A percentile compares a stretch with the other conserved stretches of the same genome.
phyloP scores from a whole-genome alignment of 495 filamentous ascomycete genomes.

The Articulospora tetracladia region DNA sequence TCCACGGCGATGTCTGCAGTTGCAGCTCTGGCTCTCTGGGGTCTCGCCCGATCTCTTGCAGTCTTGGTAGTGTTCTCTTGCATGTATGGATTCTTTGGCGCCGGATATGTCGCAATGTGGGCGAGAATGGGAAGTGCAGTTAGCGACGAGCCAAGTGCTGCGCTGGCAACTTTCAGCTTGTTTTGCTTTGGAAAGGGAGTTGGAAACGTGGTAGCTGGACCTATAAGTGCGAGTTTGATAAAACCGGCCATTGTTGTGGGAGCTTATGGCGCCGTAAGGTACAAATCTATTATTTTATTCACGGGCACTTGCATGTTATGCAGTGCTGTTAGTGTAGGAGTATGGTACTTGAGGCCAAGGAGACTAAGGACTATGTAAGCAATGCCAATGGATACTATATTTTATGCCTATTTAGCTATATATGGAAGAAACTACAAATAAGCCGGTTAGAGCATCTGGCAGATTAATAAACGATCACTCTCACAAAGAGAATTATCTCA shows the following conservation, averaged over 20 bases:
- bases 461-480: no score
- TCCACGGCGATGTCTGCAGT: conserved; percentile 25
- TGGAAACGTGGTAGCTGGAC: conserved; percentile 33
- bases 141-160: conserved; percentile 33
- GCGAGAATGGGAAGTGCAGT: conserved; percentile 28
- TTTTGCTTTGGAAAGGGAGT: conserved; percentile 33
- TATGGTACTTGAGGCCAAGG: no score
- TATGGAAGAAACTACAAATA: no score
- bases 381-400: no score
- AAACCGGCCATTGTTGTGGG: conserved; percentile 29
- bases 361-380: no score
- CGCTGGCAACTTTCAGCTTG: conserved; percentile 44
- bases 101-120: conserved; percentile 31
- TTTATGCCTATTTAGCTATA: no score
- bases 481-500: no score
- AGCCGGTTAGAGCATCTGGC: no score
- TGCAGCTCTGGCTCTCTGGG: conserved; percentile 30
- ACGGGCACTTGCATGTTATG: conserved; percentile 34
- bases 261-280: conserved; percentile 43
- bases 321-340: conserved; percentile 5
- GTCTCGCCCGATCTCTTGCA: conserved; percentile 24
- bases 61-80: conserved; percentile 28
- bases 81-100: conserved; percentile 36
- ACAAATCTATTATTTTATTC: conserved; percentile 50
- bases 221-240: conserved; percentile 28